Conservation (phyloP, 331 rosid genomes). For the Ulmus americana region DNA sequence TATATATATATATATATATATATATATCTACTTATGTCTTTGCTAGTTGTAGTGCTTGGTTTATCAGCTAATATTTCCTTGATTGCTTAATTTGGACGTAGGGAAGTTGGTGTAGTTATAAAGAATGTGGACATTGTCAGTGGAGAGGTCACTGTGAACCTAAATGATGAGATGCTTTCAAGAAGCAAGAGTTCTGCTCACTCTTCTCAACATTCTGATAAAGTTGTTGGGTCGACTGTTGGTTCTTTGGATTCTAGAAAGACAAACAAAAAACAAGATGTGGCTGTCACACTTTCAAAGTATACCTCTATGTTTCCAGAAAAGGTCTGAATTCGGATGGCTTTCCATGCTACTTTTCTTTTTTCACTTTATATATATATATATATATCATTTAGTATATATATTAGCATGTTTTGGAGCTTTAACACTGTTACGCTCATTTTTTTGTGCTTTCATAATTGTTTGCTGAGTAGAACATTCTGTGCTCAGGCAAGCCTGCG, state of each 20-base stretch:
- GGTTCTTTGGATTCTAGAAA: conserved; percentile 41
- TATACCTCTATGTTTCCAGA: conserved; percentile 76
- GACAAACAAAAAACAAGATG: conserved; percentile 49
- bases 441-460: conserved; percentile 1
- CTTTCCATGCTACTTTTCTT: neutral
- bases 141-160: conserved; percentile 70
- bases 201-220: conserved; percentile 45
- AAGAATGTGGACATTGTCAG: conserved; percentile 61
- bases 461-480: neutral
- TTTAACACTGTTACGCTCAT: neutral
- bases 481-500: neutral
- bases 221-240: conserved; percentile 32
- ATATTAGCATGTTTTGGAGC: neutral
- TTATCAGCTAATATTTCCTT: conserved; percentile 14
- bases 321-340: conserved; percentile 52
- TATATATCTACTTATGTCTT: conserved; percentile 9
- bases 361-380: neutral
- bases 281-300: conserved; percentile 56
- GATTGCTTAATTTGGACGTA: conserved; percentile 49
- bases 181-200: conserved; percentile 54
- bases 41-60: conserved; percentile 6
- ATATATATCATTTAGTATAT: no score
- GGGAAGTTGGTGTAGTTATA: conserved; percentile 88
- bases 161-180: conserved; percentile 65
- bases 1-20: neutral